Conservation (phyloP, 1,284 basidiomycete species). For the Pterula multifida region DNA sequence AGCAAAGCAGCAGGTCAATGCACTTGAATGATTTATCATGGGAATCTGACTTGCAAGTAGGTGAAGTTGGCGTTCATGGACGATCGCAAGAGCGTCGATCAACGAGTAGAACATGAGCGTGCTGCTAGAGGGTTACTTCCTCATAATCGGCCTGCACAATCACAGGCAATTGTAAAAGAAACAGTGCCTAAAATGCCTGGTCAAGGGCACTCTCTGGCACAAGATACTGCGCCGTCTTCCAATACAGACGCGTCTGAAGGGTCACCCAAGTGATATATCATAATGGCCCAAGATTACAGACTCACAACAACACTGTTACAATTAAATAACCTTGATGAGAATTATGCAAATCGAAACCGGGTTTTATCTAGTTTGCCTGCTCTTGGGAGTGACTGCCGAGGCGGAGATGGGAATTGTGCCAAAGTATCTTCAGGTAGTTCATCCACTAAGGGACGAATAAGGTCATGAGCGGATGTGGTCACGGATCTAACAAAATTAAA, state of each 20-base stretch:
- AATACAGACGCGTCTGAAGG: slow-evolving; percentile 3
- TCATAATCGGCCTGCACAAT: too few relatives aligned
- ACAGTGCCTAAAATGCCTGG: neutral
- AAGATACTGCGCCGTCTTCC: neutral
- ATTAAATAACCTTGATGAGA: too few relatives aligned
- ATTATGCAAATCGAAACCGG: neutral
- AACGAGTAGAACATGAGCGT: slow-evolving; percentile 47
- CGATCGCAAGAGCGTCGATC: slow-evolving; percentile 46
- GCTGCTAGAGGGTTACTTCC: slow-evolving; percentile 29
- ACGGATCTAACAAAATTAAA: neutral
- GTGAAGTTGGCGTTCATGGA: slow-evolving; percentile 65
- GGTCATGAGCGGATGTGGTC: neutral
- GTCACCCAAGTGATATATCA: neutral
- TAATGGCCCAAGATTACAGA: too few relatives aligned
- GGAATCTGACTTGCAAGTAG: slow-evolving; percentile 22
- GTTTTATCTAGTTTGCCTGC: neutral
- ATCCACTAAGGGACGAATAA: neutral
- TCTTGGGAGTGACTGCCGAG: neutral
- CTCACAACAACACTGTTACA: too few relatives aligned
- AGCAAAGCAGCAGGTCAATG: slow-evolving; percentile 38
- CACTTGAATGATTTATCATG: slow-evolving; percentile 6
- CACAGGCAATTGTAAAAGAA: neutral
- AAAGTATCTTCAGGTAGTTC: neutral
- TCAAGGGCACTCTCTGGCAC: too few relatives aligned
- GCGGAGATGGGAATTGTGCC: neutral